A percentile compares a stretch with the other conserved stretches of the same genome.
Conservation (phyloP, 2,329 filamentous ascomycete species). For the Claviceps humidiphila region DNA sequence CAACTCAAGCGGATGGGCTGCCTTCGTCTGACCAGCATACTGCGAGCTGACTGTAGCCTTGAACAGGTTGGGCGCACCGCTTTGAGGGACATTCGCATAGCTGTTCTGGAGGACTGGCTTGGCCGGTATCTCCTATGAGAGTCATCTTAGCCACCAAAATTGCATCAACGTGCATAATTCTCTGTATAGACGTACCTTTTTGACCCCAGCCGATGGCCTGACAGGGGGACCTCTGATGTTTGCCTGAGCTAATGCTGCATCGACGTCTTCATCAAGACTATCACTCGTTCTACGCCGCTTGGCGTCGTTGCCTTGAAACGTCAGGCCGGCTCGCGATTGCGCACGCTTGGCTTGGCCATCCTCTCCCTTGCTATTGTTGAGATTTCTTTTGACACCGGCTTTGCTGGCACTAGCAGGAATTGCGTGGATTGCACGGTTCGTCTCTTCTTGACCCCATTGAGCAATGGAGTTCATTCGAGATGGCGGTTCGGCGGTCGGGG, state of each 20-base stretch:
- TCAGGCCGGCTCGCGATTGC: constrained; percentile 38
- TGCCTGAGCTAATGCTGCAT: constrained; percentile 38
- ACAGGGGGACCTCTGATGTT: constrained; percentile 71
- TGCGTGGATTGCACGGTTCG: constrained; percentile 46
- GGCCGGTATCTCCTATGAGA: constrained; percentile 39
- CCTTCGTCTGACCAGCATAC: constrained; percentile 50
- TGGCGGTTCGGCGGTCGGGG: constrained; percentile 28
- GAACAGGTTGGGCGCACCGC: constrained; percentile 44
- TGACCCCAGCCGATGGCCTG: constrained; percentile 57
- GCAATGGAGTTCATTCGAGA: constrained; percentile 47
- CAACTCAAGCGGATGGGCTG: constrained; percentile 64
- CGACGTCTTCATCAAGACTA: constrained; percentile 50
- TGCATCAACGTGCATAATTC: neutral
- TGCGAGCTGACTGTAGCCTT: constrained; percentile 54
- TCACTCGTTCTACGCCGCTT: constrained; percentile 74
- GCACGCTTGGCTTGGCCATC: constrained; percentile 31
- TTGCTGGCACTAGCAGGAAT: constrained; percentile 46
- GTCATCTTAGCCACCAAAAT: neutral
- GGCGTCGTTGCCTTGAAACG: constrained; percentile 55
- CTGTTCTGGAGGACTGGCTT: constrained; percentile 49
- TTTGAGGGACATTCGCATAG: constrained; percentile 45
- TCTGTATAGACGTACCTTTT: constrained; percentile 43
- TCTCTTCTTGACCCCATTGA: constrained; percentile 43
- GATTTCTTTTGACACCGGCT: constrained; percentile 55
- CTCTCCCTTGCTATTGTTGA: constrained; percentile 52